Evolutionary conservation across 2,329 filamentous ascomycete species (phyloP).

Genomic region (Byssothecium circinans): DNA sequence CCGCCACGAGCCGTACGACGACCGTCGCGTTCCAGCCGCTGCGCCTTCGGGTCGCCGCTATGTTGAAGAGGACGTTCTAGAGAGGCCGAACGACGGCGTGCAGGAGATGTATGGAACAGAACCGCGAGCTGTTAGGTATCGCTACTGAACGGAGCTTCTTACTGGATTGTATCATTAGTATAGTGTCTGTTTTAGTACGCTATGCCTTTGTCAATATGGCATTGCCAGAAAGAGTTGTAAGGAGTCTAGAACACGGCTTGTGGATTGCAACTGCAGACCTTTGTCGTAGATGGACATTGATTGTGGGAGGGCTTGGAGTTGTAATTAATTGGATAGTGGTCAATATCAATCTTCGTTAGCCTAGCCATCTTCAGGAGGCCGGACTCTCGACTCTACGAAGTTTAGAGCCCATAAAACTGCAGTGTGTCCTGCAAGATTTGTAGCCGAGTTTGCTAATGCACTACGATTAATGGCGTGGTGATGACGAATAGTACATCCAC

Average conservation of each 20-base stretch:
- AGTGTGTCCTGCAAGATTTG: background rate
- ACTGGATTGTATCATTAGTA: background rate
- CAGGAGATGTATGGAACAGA: slow-evolving; percentile 33
- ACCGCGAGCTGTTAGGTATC: slow-evolving; percentile 39
- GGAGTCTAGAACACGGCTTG: background rate
- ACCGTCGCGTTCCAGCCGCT: slow-evolving; percentile 35
- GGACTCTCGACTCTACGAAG: too few species aligned
- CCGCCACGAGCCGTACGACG: slow-evolving; percentile 39
- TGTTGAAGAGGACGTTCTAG: slow-evolving; percentile 42
- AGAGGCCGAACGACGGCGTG: slow-evolving; percentile 27
- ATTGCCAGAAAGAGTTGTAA: background rate
- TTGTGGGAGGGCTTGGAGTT: background rate
- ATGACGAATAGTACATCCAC: background rate
- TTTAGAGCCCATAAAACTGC: too few species aligned
- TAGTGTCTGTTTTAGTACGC: background rate
- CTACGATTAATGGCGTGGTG: background rate
- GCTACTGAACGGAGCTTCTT: slow-evolving; percentile 28
- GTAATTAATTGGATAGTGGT: background rate
- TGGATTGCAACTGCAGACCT: background rate
- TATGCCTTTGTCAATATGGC: background rate
- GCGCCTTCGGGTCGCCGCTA: slow-evolving; percentile 41
- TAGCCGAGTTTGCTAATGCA: background rate
- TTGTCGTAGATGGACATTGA: background rate
- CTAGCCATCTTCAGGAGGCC: too few species aligned
- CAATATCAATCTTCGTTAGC: background rate